A percentile compares a stretch with the other conserved stretches of the same genome.
phyloP scores from a whole-genome alignment of 805 yeast genomes.

The Torulaspora gathmanii region DNA sequence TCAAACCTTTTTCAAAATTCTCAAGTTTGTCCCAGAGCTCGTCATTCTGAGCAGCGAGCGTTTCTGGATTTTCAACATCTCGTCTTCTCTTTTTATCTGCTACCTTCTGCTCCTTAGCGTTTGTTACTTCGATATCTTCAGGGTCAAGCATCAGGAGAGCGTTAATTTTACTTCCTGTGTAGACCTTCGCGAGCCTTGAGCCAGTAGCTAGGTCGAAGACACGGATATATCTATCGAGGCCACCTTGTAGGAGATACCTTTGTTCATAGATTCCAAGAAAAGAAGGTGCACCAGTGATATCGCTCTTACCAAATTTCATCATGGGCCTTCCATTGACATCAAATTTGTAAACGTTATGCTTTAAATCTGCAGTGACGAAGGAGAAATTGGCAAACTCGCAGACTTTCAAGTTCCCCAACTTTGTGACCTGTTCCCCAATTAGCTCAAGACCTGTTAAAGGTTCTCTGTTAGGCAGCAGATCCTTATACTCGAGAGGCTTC shows the following conservation, averaged over 20 bases:
- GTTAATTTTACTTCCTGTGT: slow-evolving; percentile 62
- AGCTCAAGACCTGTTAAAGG: slow-evolving; percentile 24
- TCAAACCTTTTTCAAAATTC: slow-evolving; percentile 11
- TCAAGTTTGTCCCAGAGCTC: slow-evolving; percentile 33
- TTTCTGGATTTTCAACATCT: slow-evolving; percentile 28
- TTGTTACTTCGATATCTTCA: slow-evolving; percentile 29
- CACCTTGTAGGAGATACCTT: slow-evolving; percentile 64
- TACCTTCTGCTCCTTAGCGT: slow-evolving; percentile 34
- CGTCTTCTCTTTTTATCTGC: slow-evolving; percentile 36
- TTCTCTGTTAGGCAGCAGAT: slow-evolving; percentile 30
- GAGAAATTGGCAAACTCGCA: slow-evolving; percentile 33
- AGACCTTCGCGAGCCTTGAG: slow-evolving; percentile 61
- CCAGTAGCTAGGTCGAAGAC: slow-evolving; percentile 63
- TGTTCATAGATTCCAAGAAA: slow-evolving; percentile 31
- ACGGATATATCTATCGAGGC: slow-evolving; percentile 81
- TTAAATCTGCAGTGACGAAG: slow-evolving; percentile 69
- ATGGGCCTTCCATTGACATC: slow-evolving; percentile 49
- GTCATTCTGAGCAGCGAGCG: slow-evolving; percentile 36
- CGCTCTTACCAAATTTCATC: slow-evolving; percentile 74
- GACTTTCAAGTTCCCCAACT: slow-evolving; percentile 22
- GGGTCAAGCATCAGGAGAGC: slow-evolving; percentile 30
- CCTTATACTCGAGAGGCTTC: slow-evolving; percentile 50
- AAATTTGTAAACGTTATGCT: slow-evolving; percentile 56
- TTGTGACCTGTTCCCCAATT: slow-evolving; percentile 13
- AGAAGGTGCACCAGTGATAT: slow-evolving; percentile 54